Evolutionary conservation across 2,329 filamentous ascomycete species (phyloP).

Genomic region (Nannizzia gypsea): DNA sequence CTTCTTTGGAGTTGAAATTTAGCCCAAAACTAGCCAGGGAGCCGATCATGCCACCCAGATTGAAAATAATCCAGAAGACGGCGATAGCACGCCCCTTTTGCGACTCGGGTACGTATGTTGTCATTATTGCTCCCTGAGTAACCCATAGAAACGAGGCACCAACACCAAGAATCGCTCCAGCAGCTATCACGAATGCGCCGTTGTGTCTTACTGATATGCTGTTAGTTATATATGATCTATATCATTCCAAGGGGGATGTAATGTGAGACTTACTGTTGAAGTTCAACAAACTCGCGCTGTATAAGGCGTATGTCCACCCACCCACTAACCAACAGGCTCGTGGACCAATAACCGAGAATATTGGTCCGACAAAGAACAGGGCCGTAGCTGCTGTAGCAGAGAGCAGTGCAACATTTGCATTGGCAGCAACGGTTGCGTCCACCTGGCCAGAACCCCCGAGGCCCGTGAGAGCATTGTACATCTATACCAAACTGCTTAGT

Average conservation of each 20-base stretch:
- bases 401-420: slow-evolving; percentile 36
- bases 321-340: slow-evolving; percentile 34
- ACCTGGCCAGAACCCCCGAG: slow-evolving; percentile 39
- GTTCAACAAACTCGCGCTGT: slow-evolving; percentile 35
- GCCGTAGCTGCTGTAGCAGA: slow-evolving; percentile 35
- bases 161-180: slow-evolving; percentile 37
- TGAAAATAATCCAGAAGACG: slow-evolving; percentile 38
- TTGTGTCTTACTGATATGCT: slow-evolving; percentile 23
- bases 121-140: slow-evolving; percentile 40
- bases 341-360: slow-evolving; percentile 35
- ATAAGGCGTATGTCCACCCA: slow-evolving; percentile 38
- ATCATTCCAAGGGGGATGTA: background rate
- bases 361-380: slow-evolving; percentile 35
- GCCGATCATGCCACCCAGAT: slow-evolving; percentile 36
- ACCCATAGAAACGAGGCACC: slow-evolving; percentile 39
- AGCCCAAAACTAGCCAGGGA: slow-evolving; percentile 36
- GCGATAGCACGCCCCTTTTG: slow-evolving; percentile 36
- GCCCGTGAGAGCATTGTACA: slow-evolving; percentile 39
- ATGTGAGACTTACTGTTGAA: slow-evolving; percentile 28
- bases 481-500: slow-evolving; percentile 21
- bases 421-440: slow-evolving; percentile 35
- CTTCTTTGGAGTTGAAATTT: slow-evolving; percentile 32
- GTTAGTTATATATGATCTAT: background rate
- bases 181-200: slow-evolving; percentile 35
- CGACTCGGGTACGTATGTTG: slow-evolving; percentile 34